These are phyloP conservation scores for Phytophthora pistaciae DNA, from an alignment of 352 stramenopile species.

Conservation along the genomic window DNA sequence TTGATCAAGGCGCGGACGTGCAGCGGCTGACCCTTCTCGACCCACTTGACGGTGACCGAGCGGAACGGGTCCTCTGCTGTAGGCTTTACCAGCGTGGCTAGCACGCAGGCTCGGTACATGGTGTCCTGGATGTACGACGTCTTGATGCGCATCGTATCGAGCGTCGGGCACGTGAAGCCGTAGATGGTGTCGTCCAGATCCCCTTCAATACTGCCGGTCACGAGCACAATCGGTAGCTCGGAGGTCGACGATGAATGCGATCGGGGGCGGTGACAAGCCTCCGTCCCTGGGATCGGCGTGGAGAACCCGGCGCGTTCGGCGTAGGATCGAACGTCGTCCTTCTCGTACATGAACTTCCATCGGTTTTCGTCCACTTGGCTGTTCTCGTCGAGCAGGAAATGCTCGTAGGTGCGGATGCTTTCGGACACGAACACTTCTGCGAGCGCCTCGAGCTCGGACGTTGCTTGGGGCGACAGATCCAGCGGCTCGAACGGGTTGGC, in stretches of 20 bases:
- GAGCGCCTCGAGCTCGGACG: conserved; percentile 39
- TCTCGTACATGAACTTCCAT: conserved; percentile 56
- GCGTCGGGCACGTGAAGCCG: conserved; percentile 38
- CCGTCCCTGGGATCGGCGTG: neutral
- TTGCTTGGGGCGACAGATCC: conserved; percentile 30
- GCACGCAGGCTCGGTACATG: conserved; percentile 34
- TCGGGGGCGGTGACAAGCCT: conserved; percentile 14
- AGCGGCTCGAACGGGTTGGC: conserved; percentile 40
- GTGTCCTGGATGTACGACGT: conserved; percentile 44
- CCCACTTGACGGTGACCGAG: conserved; percentile 48
- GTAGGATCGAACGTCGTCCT: conserved; percentile 45
- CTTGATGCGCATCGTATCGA: conserved; percentile 49
- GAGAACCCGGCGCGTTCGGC: conserved; percentile 27
- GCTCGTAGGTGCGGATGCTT: conserved; percentile 42
- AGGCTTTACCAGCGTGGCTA: conserved; percentile 41
- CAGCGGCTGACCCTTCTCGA: conserved; percentile 38
- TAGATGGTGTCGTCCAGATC: conserved; percentile 53
- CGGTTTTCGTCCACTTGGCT: conserved; percentile 28
- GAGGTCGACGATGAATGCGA: conserved; percentile 23
- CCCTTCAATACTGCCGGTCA: conserved; percentile 43
- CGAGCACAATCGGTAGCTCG: conserved; percentile 41
- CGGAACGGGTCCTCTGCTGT: conserved; percentile 38
- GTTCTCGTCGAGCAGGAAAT: conserved; percentile 30
- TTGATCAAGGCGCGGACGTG: conserved; percentile 40
- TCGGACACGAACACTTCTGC: conserved; percentile 39